Evolutionary conservation across 768 basidiomycete species (phyloP).

Genomic region (Panaeolus papilionaceus): DNA sequence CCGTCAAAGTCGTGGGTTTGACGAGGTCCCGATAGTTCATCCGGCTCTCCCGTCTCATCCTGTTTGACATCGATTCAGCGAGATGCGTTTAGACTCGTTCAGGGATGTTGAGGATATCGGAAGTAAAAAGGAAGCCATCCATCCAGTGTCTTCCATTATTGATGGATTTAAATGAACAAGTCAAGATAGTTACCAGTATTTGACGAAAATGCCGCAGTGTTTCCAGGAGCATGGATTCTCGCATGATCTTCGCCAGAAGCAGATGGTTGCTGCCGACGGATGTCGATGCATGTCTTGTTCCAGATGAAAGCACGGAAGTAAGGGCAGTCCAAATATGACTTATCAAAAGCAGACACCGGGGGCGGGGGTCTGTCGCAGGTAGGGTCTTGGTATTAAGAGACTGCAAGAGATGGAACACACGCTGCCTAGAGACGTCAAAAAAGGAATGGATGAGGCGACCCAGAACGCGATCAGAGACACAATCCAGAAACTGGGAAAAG

Average conservation of each 20-base stretch:
- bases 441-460: conserved; percentile 34
- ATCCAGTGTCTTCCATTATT: neutral
- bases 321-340: neutral
- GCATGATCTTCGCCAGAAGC: conserved; percentile 21
- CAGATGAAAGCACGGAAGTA: conserved; percentile 8
- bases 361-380: conserved; percentile 13
- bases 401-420: conserved; percentile 23
- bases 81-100: neutral
- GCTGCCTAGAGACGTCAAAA: conserved; percentile 30
- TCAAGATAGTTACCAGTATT: conserved; percentile 30
- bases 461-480: neutral
- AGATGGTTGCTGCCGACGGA: conserved; percentile 7
- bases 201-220: conserved; percentile 44
- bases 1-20: neutral
- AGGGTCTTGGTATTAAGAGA: conserved; percentile 15
- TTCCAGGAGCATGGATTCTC: conserved; percentile 42
- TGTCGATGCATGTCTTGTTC: neutral
- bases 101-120: neutral
- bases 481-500: neutral
- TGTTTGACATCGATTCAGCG: conserved; percentile 8
- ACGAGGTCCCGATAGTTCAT: neutral
- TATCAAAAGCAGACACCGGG: neutral
- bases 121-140: neutral
- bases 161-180: neutral
- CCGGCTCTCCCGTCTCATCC: neutral